These are phyloP conservation scores for Heliocybe sulcata DNA, from an alignment of 1,284 basidiomycete species.

Conservation along the genomic window DNA sequence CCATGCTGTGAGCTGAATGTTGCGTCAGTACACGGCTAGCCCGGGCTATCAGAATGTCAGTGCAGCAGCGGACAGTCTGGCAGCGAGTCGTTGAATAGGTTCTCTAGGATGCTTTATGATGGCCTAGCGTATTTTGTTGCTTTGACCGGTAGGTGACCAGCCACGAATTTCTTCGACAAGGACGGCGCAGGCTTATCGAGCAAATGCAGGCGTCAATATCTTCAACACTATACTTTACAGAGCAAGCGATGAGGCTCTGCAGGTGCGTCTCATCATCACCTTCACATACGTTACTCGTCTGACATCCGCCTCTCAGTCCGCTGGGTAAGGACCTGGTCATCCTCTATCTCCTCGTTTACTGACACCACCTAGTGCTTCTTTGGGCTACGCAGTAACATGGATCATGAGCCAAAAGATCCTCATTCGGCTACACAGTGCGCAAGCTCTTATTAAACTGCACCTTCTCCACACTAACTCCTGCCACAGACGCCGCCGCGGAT, in stretches of 20 bases:
- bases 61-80: background rate
- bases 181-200: too few species aligned
- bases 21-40: slow-evolving; percentile 13
- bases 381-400: slow-evolving; percentile 28
- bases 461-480: background rate
- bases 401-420: slow-evolving; percentile 32
- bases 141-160: slow-evolving; percentile 19
- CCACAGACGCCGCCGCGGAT: background rate
- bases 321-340: too few species aligned
- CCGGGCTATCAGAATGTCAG: slow-evolving; percentile 23
- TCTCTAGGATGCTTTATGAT: slow-evolving; percentile 25
- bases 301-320: slow-evolving; percentile 7
- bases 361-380: slow-evolving; percentile 24
- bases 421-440: slow-evolving; percentile 22
- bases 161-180: too few species aligned
- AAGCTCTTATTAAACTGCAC: background rate
- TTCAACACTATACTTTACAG: slow-evolving; percentile 1
- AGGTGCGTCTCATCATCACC: background rate
- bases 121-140: slow-evolving; percentile 24
- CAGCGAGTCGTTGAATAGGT: too few species aligned
- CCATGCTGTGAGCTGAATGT: slow-evolving; percentile 1
- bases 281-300: background rate
- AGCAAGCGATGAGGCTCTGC: background rate
- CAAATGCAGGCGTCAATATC: background rate
- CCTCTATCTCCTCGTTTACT: too few species aligned